Conservation (phyloP, 805 yeast species). For the Spathaspora arborariae region DNA sequence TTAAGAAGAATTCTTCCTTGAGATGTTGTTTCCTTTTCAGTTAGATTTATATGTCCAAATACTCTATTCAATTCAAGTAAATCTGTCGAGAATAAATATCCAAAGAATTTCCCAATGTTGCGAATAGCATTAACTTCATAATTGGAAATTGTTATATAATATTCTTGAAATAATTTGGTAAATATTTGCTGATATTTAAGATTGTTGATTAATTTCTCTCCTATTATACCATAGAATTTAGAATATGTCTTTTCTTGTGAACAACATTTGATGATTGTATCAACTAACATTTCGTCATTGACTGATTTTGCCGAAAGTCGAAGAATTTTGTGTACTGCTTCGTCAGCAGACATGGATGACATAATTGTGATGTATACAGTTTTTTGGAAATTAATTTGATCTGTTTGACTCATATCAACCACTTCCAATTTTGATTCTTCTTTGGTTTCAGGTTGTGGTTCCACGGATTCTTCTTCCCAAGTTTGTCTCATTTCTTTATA, state of each 20-base stretch:
- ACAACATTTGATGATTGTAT: constrained; percentile 75
- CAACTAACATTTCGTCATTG: constrained; percentile 46
- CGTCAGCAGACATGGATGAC: constrained; percentile 89
- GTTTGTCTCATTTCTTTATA: constrained; percentile 42
- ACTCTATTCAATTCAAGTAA: constrained; percentile 57
- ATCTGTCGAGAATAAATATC: constrained; percentile 73
- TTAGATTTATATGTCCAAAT: constrained; percentile 52
- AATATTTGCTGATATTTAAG: constrained; percentile 26
- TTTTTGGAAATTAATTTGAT: constrained; percentile 63
- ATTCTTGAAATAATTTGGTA: constrained; percentile 47
- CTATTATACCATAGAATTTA: constrained; percentile 76
- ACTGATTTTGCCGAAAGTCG: constrained; percentile 31
- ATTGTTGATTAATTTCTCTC: constrained; percentile 44
- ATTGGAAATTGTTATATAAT: constrained; percentile 58
- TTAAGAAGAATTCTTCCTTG: constrained; percentile 79
- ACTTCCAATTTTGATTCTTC: constrained; percentile 15
- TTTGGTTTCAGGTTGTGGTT: constrained; percentile 10
- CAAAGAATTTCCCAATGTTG: constrained; percentile 81
- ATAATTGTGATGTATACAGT: constrained; percentile 76
- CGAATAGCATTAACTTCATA: constrained; percentile 71
- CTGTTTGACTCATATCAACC: constrained; percentile 69
- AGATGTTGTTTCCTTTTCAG: constrained; percentile 72
- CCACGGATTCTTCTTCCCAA: constrained; percentile 33
- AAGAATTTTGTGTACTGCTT: constrained; percentile 83
- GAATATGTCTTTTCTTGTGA: constrained; percentile 84